Conservation (phyloP, 306 rosid genomes). For the Castanea crenata region DNA sequence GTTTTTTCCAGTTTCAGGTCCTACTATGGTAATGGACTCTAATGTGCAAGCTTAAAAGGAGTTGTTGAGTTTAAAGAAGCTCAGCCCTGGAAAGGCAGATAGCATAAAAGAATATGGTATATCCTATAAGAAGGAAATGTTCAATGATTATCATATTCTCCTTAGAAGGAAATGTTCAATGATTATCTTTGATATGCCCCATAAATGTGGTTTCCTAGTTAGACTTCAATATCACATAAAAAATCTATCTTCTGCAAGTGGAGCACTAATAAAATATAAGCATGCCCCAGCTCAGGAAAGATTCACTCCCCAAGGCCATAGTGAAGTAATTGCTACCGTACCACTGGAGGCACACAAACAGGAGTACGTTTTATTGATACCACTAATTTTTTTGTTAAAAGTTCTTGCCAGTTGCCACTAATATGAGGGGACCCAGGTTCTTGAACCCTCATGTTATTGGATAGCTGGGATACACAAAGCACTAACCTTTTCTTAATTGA, state of each 20-base stretch:
- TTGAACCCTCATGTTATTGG: background rate
- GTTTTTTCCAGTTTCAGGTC: too few relatives aligned
- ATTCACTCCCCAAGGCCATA: background rate
- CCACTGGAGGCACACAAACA: background rate
- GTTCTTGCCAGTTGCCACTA: background rate
- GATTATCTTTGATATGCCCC: background rate
- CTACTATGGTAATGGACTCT: background rate
- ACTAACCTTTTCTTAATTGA: background rate
- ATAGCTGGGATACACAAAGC: background rate
- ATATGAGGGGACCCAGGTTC: slow-evolving; percentile 10
- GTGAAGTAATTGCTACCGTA: background rate
- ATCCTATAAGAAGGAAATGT: background rate
- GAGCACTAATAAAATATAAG: background rate
- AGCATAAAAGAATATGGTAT: background rate
- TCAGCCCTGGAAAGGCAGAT: background rate
- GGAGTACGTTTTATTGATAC: background rate
- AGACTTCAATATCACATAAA: background rate
- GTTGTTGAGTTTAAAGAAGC: background rate
- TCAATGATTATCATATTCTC: background rate
- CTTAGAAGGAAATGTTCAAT: background rate
- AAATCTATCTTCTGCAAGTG: slow-evolving; percentile 7
- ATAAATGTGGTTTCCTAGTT: background rate
- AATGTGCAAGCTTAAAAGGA: background rate
- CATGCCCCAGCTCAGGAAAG: background rate
- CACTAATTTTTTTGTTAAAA: background rate